These are phyloP conservation scores for Tetracentron sinense DNA, from an alignment of 164 flowering plant species.

Conservation along the genomic window DNA sequence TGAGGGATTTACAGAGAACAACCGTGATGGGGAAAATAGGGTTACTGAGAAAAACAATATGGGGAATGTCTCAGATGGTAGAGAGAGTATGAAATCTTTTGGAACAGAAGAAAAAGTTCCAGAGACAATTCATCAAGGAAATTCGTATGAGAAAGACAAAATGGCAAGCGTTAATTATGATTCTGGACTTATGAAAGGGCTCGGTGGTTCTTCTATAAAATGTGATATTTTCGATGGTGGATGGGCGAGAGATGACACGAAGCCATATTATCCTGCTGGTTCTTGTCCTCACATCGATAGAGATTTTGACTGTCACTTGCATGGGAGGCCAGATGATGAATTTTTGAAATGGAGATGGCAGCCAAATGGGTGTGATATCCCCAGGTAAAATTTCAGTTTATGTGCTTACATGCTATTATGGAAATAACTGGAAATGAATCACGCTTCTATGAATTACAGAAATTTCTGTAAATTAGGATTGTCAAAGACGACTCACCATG, in stretches of 20 bases:
- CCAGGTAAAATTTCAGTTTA: conserved; percentile 31
- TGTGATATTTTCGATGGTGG: conserved; percentile 78
- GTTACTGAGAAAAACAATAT: conserved; percentile 3
- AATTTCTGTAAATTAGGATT: neutral
- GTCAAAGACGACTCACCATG: neutral
- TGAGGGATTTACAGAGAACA: neutral
- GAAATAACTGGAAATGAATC: neutral
- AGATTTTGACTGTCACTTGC: conserved; percentile 65
- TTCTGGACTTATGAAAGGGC: conserved; percentile 12
- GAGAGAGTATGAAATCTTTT: neutral
- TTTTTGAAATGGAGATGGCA: conserved; percentile 76
- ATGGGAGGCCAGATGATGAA: conserved; percentile 68
- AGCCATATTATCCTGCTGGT: conserved; percentile 64
- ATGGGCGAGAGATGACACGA: conserved; percentile 73
- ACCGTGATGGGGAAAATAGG: neutral
- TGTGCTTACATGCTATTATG: neutral
- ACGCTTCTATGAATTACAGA: neutral
- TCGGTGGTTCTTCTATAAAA: conserved; percentile 8
- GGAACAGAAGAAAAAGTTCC: conserved; percentile 3
- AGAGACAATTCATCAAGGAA: neutral
- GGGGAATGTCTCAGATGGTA: conserved; percentile 6
- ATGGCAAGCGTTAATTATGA: neutral
- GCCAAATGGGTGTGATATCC: conserved; percentile 66
- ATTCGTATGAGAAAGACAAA: neutral
- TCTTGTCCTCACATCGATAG: conserved; percentile 70